Percentiles rank a stretch among this genome's conserved stretches.
Evolutionary conservation across 352 stramenopile species (phyloP).

Genomic region (Globisporangium irregulare): DNA sequence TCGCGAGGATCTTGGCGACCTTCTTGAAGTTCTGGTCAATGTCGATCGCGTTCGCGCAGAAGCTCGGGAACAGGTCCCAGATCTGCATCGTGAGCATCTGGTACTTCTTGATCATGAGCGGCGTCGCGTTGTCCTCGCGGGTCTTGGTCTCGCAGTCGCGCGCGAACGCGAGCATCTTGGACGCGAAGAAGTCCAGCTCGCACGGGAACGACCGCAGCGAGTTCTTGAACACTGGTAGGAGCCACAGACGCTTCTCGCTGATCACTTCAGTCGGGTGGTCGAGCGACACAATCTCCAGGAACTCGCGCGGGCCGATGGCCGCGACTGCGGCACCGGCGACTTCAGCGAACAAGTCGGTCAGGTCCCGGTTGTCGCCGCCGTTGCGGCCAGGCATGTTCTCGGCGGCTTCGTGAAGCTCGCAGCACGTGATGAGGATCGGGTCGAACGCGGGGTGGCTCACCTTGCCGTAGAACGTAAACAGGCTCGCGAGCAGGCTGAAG

Average conservation of each 20-base stretch:
- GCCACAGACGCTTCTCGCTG: slow-evolving; percentile 72
- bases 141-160: slow-evolving; percentile 68
- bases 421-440: slow-evolving; percentile 66
- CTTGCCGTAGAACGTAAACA: slow-evolving; percentile 72
- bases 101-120: slow-evolving; percentile 68
- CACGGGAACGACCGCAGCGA: slow-evolving; percentile 48
- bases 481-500: slow-evolving; percentile 66
- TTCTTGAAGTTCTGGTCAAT: slow-evolving; percentile 83
- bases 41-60: slow-evolving; percentile 69
- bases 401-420: slow-evolving; percentile 76
- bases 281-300: slow-evolving; percentile 75
- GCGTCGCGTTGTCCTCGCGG: slow-evolving; percentile 60
- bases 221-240: slow-evolving; percentile 79
- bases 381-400: slow-evolving; percentile 58
- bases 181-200: slow-evolving; percentile 72
- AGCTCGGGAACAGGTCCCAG: slow-evolving; percentile 79
- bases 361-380: slow-evolving; percentile 28
- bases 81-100: slow-evolving; percentile 79
- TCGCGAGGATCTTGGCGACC: slow-evolving; percentile 82
- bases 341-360: slow-evolving; percentile 61
- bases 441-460: slow-evolving; percentile 56
- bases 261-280: slow-evolving; percentile 70
- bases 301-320: slow-evolving; percentile 60
- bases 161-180: slow-evolving; percentile 66
- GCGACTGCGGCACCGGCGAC: slow-evolving; percentile 60